Conservation (phyloP, 2,329 filamentous ascomycete genomes). For the Fusarium bactridioides region DNA sequence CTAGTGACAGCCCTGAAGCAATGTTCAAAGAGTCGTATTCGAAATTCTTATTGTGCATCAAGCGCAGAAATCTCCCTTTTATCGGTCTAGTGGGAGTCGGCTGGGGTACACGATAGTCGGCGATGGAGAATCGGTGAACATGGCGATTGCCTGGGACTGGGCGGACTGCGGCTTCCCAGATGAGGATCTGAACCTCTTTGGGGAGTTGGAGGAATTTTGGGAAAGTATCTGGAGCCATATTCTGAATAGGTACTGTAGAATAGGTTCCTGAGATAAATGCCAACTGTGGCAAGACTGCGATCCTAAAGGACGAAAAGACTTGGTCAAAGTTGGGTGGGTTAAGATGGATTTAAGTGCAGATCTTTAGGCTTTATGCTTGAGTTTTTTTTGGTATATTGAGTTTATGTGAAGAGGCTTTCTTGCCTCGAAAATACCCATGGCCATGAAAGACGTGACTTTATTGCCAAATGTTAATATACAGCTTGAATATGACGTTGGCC, state of each 20-base stretch:
- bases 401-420: accelerated
- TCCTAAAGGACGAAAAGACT: no score
- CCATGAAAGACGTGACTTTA: neutral
- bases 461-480: neutral
- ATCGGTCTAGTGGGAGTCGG: neutral
- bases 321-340: no score
- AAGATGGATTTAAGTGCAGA: neutral
- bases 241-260: neutral
- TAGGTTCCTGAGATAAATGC: neutral
- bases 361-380: neutral
- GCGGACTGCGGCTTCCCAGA: constrained; percentile 23
- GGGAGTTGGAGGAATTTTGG: neutral
- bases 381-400: neutral
- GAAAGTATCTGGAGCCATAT: constrained; percentile 2
- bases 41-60: neutral
- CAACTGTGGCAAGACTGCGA: no score
- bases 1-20: neutral
- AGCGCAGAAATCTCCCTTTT: neutral
- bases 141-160: neutral
- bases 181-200: constrained; percentile 8
- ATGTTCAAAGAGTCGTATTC: neutral
- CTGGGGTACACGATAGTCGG: neutral
- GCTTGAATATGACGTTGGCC: neutral
- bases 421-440: accelerated
- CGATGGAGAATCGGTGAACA: constrained; percentile 22